phyloP scores from a whole-genome alignment of 163 green algal species.

The Coccomyxa subellipsoidea region DNA sequence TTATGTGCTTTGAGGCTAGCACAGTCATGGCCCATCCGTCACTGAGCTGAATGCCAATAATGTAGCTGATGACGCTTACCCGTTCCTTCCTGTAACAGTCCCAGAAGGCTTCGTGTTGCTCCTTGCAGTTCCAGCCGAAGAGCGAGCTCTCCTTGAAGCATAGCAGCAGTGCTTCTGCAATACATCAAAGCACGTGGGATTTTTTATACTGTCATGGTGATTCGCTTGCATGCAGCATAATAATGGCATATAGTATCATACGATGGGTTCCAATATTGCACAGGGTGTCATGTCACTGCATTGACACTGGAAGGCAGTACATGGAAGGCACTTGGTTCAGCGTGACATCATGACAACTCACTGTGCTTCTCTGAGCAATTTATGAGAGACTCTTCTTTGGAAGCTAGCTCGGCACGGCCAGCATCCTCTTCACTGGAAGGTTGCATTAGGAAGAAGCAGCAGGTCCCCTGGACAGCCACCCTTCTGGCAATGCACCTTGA shows the following conservation, averaged over 20 bases:
- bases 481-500: not conserved
- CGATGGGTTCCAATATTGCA: too few relatives aligned
- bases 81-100: constrained; percentile 38
- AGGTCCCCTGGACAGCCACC: not conserved
- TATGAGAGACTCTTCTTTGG: not conserved
- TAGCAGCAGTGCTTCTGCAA: constrained; percentile 33
- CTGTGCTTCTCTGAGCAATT: not conserved
- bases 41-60: too few relatives aligned
- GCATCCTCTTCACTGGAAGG: not conserved
- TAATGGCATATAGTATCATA: too few relatives aligned
- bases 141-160: constrained; percentile 37
- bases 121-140: constrained; percentile 29
- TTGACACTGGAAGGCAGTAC: too few relatives aligned
- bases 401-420: not conserved
- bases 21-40: too few relatives aligned
- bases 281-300: too few relatives aligned
- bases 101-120: constrained; percentile 45
- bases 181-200: too few relatives aligned
- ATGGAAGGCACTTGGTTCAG: not conserved
- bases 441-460: not conserved
- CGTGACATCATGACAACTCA: not conserved
- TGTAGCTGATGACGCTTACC: too few relatives aligned
- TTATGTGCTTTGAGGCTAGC: too few relatives aligned
- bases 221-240: too few relatives aligned
- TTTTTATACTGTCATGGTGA: too few relatives aligned